Conservation (phyloP, 192 early-diverging fungal species). For the Backusella australiensis region DNA sequence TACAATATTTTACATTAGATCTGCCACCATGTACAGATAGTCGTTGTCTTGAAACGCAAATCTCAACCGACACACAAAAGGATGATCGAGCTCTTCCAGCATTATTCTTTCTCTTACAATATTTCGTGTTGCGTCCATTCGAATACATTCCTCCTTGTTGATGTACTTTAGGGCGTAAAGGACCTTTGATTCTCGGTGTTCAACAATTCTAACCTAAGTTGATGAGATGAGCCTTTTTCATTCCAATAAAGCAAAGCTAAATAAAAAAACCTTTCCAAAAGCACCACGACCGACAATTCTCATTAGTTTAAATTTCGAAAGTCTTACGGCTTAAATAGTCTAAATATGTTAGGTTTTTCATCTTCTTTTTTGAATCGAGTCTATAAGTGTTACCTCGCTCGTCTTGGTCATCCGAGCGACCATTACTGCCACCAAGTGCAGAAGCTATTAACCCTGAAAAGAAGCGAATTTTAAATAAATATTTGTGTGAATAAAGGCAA, state of each 20-base stretch:
- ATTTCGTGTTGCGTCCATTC: conserved; percentile 79
- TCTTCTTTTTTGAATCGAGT: not conserved
- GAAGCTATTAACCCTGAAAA: conserved; percentile 17
- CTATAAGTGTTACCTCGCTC: not conserved
- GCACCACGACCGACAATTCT: conserved; percentile 80
- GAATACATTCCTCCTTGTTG: conserved; percentile 82
- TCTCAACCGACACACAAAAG: conserved; percentile 69
- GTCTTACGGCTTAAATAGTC: conserved; percentile 53
- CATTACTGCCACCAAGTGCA: conserved; percentile 15
- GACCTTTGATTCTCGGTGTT: conserved; percentile 66
- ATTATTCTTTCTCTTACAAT: conserved; percentile 75
- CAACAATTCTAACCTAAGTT: conserved; percentile 74
- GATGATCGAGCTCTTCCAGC: conserved; percentile 75
- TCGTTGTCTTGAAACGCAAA: conserved; percentile 91
- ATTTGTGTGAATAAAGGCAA: not conserved
- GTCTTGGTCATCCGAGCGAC: conserved; percentile 10
- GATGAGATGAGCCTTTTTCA: not conserved
- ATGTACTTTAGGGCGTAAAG: conserved; percentile 87
- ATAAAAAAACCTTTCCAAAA: conserved; percentile 75
- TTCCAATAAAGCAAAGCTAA: not conserved
- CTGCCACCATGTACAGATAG: conserved; percentile 87
- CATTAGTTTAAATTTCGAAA: conserved; percentile 73
- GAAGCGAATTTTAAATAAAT: conserved; percentile 5
- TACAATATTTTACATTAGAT: conserved; percentile 64
- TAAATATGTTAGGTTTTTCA: not conserved